Base-by-base conservation (phyloP, 2,329 filamentous ascomycete genomes). In the Juglanconis juglandina region DNA sequence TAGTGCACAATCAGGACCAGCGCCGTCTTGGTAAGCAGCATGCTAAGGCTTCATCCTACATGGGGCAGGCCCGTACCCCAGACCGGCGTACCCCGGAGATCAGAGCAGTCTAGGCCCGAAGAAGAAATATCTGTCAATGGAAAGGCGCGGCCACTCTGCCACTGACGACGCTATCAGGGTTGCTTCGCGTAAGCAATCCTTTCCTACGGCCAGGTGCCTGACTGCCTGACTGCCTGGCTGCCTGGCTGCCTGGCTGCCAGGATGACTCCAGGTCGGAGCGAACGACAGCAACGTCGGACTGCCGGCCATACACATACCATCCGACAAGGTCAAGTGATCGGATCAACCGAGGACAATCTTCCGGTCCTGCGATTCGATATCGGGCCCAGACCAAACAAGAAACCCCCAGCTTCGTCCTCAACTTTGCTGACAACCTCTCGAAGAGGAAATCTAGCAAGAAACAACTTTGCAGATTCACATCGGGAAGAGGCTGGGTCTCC, bases 211-310 rank as follows among this genome's bases (percentile, higher is more conserved):
- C 13, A 46, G 17, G 17, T 13, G 11, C 14, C 8, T 46, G 5
- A 3, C 41, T n/a, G 34, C 34, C 39, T 44, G 14, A 4, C n/a
- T 42, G n/a, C 14, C 8, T 46, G 5, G 41, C 41, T n/a, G 14
- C 9, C 41, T 44, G 14, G 41, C n/a, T 42, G n/a, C 39, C 39
- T 42, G 39, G 32, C 30, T 53, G 34, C 34, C 39, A 41, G 11
- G 35, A 56, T 60, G 58, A 48, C 41, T 51, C 58, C 39, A 60
- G 17, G 47, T 46, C 48, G 58, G 53, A 60, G 34, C 32, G 32
- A 60, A 39, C 53, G 48, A 56, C 58, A 49, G 56, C 58, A 53
- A 56, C 41, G 53, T 60, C 58, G 47, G 48, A 56, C 50, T 56
- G 47, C 35, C 30, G 52, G 53, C 47, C 55, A 51, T 47, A 33